Evolutionary conservation across 768 basidiomycete genomes (phyloP), one percentile per base, ranked within the genome.

Genomic region (Leccinum uliginosum): DNA sequence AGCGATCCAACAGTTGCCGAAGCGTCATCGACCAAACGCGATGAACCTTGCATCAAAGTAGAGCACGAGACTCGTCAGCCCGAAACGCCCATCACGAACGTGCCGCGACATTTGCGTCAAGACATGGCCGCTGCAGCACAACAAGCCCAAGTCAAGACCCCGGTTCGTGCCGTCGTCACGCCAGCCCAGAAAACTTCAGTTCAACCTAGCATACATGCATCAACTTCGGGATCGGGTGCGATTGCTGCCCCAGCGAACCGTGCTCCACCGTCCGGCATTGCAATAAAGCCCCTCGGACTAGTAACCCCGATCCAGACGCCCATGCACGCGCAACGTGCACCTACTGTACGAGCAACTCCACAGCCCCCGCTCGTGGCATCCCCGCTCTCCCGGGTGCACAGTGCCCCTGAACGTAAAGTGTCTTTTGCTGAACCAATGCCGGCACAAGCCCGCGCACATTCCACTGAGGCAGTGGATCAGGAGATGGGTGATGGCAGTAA

Each of bases 61-160:
- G 69, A 71, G 50, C 52, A 51, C 11, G 49, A 43, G 23, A 24
- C 26, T 8, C 55, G 38, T 11, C 50, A 57, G 12, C 49, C 58
- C 1, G 65, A 61, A 45, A 62, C 57, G 4, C 64, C 67, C 7
- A 62, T 72, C 23, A 60, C 75, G 32, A 73, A 76, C 19, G 52
- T 78, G 35, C 77, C 82, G 6, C 67, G 74, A 12, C 76, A 78
- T 56, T 62, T 77, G 46, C 78, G 75, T 40, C 70, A 63, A 49
- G 67, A 63, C 40, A 43, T 68, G 46, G 48, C 51, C 6, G 34
- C 57, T 3, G 48, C 59, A 8, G 40, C 59, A 6, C 63, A 56
- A 38, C 59, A 50, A 23, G 43, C 54, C 1, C 60, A 38, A 53
- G 49, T 23, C 11, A 62, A 55, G n/a, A 51, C 43, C 19, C 43